Conservation (phyloP, 495 filamentous ascomycete species). For the Trichoderma orchidacearum region DNA sequence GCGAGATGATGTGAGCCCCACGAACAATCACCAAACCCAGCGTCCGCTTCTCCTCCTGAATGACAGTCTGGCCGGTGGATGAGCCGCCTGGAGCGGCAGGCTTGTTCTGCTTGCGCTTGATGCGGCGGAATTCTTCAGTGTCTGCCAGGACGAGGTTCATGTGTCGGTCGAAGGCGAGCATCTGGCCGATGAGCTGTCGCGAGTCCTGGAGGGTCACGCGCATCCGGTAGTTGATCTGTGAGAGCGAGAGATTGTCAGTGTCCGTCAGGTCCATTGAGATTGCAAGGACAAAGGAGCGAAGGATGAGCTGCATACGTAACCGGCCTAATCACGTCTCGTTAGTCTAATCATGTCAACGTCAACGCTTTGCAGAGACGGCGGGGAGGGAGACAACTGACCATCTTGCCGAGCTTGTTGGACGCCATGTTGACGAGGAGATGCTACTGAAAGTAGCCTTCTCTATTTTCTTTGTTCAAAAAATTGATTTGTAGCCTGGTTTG, state of each 20-base stretch:
- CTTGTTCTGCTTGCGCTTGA: constrained; percentile 79
- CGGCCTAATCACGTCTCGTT: constrained; percentile 64
- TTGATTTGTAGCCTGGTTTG: constrained; percentile 14
- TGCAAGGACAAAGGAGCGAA: constrained; percentile 4
- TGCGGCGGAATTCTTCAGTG: constrained; percentile 95
- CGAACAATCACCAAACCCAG: constrained; percentile 91
- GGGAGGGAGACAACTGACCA: constrained; percentile 56
- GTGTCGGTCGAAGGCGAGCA: constrained; percentile 96
- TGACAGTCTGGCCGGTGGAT: constrained; percentile 43
- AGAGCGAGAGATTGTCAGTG: constrained; percentile 17
- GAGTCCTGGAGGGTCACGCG: constrained; percentile 89
- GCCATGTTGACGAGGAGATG: constrained; percentile 53
- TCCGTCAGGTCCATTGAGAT: background rate
- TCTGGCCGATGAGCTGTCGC: constrained; percentile 91
- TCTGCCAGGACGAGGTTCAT: constrained; percentile 99
- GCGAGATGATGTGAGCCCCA: constrained; percentile 82
- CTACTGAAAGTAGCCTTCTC: constrained; percentile 47
- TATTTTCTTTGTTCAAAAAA: constrained; percentile 40
- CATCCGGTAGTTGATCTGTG: constrained; percentile 98
- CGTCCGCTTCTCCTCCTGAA: constrained; percentile 92
- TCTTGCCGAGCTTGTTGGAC: constrained; percentile 96
- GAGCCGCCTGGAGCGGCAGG: constrained; percentile 51
- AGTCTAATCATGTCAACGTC: constrained; percentile 52
- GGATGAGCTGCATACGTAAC: constrained; percentile 69
- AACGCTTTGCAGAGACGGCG: constrained; percentile 22